Conservation (phyloP, 2,329 filamentous ascomycete genomes). For the Ceratocystis smalleyi region DNA sequence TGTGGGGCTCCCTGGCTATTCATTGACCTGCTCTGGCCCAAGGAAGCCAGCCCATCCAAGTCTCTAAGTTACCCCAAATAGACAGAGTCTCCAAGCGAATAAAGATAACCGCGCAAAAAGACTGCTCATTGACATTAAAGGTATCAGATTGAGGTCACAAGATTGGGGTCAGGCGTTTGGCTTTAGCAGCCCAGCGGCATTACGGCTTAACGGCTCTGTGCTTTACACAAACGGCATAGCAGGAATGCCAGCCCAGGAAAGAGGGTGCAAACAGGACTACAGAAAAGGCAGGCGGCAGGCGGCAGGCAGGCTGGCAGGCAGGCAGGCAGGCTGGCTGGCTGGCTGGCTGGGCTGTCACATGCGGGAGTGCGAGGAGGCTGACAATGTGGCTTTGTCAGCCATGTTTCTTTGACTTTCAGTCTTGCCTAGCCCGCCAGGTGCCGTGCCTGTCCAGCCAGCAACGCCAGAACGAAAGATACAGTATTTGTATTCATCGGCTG, state of each 20-base stretch:
- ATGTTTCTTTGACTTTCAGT: neutral
- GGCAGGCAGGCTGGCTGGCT: no score
- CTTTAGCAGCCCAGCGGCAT: neutral
- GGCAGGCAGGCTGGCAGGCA: no score
- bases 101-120: neutral
- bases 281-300: neutral
- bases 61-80: slow-evolving; percentile 17
- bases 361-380: neutral
- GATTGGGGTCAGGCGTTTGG: neutral
- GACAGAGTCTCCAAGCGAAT: neutral
- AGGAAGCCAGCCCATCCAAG: no score
- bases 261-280: neutral
- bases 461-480: neutral
- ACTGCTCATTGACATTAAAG: neutral
- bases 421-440: no score
- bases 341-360: neutral
- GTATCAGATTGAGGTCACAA: neutral
- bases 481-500: no score
- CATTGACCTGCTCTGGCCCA: no score
- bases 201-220: neutral
- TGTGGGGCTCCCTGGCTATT: no score
- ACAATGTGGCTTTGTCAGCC: neutral
- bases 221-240: neutral
- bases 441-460: neutral
- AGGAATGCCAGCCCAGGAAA: neutral